Evolutionary conservation across 1,284 basidiomycete species (phyloP).

Genomic region (Rhodotorula glutinis): DNA sequence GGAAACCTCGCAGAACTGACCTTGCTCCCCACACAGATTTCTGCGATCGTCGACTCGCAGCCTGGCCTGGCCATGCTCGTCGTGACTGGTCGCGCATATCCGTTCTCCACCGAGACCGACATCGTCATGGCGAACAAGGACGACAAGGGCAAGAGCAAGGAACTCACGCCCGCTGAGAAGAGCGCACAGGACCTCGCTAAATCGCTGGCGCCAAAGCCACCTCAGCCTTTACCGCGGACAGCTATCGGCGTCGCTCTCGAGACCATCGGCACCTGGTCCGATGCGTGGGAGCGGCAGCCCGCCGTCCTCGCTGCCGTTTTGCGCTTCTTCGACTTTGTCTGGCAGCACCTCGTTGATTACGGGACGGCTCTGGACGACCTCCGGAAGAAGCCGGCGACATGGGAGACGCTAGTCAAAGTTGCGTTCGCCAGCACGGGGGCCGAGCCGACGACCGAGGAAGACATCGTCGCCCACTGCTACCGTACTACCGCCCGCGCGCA

Average conservation of each 20-base stretch:
- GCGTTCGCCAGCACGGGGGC: conserved; percentile 64
- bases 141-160: conserved; percentile 41
- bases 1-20: conserved; percentile 53
- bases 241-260: conserved; percentile 57
- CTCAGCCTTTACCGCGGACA: conserved; percentile 40
- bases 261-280: conserved; percentile 65
- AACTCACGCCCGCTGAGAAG: conserved; percentile 43
- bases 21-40: conserved; percentile 54
- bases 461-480: conserved; percentile 54
- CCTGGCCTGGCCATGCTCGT: conserved; percentile 81
- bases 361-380: conserved; percentile 59
- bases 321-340: conserved; percentile 73
- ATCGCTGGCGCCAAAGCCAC: conserved; percentile 20
- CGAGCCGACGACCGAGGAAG: conserved; percentile 57
- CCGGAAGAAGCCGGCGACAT: conserved; percentile 60
- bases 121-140: conserved; percentile 20
- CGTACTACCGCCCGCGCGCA: conserved; percentile 70
- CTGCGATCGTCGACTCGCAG: conserved; percentile 76
- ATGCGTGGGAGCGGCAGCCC: conserved; percentile 70
- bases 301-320: conserved; percentile 71
- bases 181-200: conserved; percentile 52
- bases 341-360: conserved; percentile 78
- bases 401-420: conserved; percentile 62
- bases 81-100: conserved; percentile 63
- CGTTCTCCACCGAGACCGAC: conserved; percentile 45